Percentiles rank a stretch among this genome's conserved stretches.
These are phyloP conservation scores for Kalmusia sp. DNA, from an alignment of 2,329 filamentous ascomycete genomes.

Conservation along the genomic window DNA sequence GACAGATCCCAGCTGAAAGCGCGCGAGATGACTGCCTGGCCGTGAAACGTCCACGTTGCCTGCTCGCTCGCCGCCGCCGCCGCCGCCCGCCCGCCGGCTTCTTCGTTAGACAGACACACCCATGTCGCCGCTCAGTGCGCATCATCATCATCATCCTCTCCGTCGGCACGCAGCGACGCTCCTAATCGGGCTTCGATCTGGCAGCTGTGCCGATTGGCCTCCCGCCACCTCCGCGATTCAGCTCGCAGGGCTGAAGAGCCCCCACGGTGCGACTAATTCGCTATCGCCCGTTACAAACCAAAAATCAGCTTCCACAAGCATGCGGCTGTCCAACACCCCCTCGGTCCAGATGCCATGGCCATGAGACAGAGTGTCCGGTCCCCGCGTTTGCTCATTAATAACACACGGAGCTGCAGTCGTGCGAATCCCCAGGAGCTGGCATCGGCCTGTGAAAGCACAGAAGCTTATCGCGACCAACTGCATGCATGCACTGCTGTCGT, in stretches of 20 bases:
- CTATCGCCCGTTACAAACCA: constrained; percentile 1
- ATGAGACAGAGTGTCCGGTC: no score
- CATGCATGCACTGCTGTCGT: constrained; percentile 30
- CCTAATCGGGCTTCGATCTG: constrained; percentile 13
- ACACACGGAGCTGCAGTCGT: not conserved
- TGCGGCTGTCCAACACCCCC: not conserved
- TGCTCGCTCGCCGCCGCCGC: no score
- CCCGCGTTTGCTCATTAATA: not conserved
- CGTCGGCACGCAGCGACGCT: no score
- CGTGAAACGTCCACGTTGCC: constrained; percentile 8
- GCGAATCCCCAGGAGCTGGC: not conserved
- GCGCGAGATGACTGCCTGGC: constrained; percentile 8
- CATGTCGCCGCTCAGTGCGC: constrained; percentile 2
- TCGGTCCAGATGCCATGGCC: no score
- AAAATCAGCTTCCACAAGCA: not conserved
- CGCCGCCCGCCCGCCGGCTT: not conserved
- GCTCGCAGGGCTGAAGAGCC: constrained; percentile 18
- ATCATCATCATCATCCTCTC: no score
- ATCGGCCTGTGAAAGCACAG: constrained; percentile 28
- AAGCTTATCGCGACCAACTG: constrained; percentile 34
- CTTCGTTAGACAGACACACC: not conserved
- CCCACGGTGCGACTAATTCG: constrained; percentile 8
- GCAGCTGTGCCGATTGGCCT: constrained; percentile 22
- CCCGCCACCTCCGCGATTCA: constrained; percentile 15
- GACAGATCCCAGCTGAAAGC: constrained; percentile 6